Evolutionary conservation across 495 filamentous ascomycete genomes (phyloP), one percentile per base, ranked within the genome.

Genomic region (Daldinia grandis): DNA sequence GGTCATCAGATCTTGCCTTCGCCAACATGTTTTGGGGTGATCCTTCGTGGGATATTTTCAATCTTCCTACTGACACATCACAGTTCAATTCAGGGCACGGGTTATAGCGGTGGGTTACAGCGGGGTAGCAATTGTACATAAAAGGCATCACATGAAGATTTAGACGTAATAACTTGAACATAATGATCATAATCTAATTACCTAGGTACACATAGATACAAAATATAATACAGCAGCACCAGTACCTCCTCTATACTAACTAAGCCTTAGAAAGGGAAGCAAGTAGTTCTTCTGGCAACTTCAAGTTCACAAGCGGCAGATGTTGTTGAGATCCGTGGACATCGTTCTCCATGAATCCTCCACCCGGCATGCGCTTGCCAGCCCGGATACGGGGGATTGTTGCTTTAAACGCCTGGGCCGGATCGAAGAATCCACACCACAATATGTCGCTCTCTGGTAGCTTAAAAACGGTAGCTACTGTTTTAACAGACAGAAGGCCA

Each of bases 341-440:
- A 70, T 81, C 80, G 28, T 71, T 69, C 58, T 81, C 78, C 74
- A 78, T 76, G 49, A 75, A 81, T 4, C 72, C 58, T 4, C 73
- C 78, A 10, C 64, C 59, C 8, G 69, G 64, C 27, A 33, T 65
- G 25, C 62, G 54, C 59, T 59, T 64, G 7, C 76, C 76, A 3
- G 17, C 62, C n/a, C 73, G 38, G 7, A 60, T 69, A 8, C 74
- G 79, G 7, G 72, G 78, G 27, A 83, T 81, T 10, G 82, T 84
- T 14, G 68, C 79, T 65, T 84, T 84, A 62, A 78, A 84, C 4
- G 77, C 77, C 40, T 73, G 74, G 17, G 81, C 82, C 33, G 80
- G 83, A 28, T 84, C 81, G 66, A 78, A 86, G 66, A 80, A 85
- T 19, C 75, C 75, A 42, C 66, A 78, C 60, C 66, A 76, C 6